Evolutionary conservation across 345 rosid species (phyloP), one percentile per base, ranked within the genome.

Genomic region (Ceriops decandra): DNA sequence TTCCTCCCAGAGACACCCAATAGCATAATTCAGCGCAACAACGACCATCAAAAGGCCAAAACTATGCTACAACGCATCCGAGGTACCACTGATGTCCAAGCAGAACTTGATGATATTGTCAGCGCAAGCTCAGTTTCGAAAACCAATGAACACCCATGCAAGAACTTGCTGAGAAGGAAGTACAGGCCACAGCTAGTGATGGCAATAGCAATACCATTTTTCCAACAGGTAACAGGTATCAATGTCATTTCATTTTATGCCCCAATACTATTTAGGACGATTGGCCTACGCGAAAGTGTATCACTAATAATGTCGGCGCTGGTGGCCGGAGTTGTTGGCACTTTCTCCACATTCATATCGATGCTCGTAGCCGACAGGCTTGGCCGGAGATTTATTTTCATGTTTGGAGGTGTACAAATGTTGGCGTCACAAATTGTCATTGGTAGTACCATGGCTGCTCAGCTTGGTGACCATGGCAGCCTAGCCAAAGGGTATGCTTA

Each of bases 1-100:
- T 84, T 86, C 77, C 88, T 90, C 58, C 95, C 92, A 0, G 96
- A 92, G 31, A 92, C 96, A 0, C 90, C 96, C 31, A 88, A 82
- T 77, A 89, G 90, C 81, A 60, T 89, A 42, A 86, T 89, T 58
- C 93, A 85, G 19, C 80, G 82, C 17, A 56, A 46, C 20, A 81
- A 75, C 3, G 67, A 73, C 30, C 71, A 27, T 24, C 69, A 77
- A 17, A 81, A 68, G 35, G 92, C 88, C 31, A 81, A 85, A 73
- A 64, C 42, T 1, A 75, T 83, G 68, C 87, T 92, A 5, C 81
- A 82, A 11, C 82, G 82, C 5, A 47, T 92, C 24, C 84, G 93
- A 11, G 98, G 96, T 56, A 85, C 88, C 5, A 16, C 38, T 9
- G 64, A 88, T 17, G 85, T 92, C 7, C 70, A 82, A 64, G 82